phyloP scores from a whole-genome alignment of 305 asterid genomes.

The Solanum hybrid region DNA sequence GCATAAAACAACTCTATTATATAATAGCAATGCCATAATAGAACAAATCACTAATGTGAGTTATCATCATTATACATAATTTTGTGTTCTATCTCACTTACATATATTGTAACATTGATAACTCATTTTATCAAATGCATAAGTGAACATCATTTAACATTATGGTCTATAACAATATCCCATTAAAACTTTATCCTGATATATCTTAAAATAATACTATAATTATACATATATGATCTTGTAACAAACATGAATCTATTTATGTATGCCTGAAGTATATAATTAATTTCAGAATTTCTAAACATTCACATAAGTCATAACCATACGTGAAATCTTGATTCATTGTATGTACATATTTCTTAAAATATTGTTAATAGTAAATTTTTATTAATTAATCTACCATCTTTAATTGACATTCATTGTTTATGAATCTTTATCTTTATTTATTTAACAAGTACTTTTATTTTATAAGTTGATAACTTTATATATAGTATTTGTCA shows the following conservation, averaged over 20 bases:
- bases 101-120: not conserved
- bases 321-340: not conserved
- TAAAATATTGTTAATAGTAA: not conserved
- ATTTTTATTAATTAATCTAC: no score
- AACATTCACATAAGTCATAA: no score
- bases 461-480: no score
- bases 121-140: no score
- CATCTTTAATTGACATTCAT: not conserved
- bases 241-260: no score
- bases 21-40: not conserved
- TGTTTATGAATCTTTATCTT: not conserved
- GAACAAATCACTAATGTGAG: not conserved
- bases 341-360: not conserved
- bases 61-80: no score
- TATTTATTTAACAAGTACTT: not conserved
- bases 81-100: not conserved
- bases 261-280: no score
- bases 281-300: no score
- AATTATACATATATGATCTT: not conserved
- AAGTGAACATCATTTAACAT: no score
- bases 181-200: no score
- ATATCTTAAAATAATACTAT: no score
- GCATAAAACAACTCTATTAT: not conserved
- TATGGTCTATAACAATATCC: not conserved
- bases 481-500: not conserved